Evolutionary conservation across 768 basidiomycete species (phyloP).

Genomic region (Amanita muscaria): DNA sequence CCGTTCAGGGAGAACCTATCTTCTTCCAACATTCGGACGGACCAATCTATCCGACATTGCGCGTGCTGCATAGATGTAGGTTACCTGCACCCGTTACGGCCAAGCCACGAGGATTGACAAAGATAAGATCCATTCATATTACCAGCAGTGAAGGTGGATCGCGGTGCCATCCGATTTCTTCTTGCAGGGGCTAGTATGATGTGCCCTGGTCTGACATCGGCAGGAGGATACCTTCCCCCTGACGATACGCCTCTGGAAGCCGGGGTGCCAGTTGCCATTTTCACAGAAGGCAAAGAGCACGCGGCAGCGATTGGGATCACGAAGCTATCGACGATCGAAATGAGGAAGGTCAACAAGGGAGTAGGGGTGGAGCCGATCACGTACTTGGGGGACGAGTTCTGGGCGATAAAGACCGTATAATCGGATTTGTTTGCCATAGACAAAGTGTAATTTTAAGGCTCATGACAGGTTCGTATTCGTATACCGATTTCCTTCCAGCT

Average conservation of each 20-base stretch:
- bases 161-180: slow-evolving; percentile 96
- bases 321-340: slow-evolving; percentile 81
- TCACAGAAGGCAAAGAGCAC: slow-evolving; percentile 94
- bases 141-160: slow-evolving; percentile 83
- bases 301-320: slow-evolving; percentile 82
- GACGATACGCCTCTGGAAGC: slow-evolving; percentile 56
- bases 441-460: background rate
- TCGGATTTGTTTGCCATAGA: slow-evolving; percentile 4
- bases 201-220: slow-evolving; percentile 93
- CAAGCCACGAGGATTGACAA: slow-evolving; percentile 7
- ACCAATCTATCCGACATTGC: slow-evolving; percentile 81
- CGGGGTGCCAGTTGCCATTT: slow-evolving; percentile 77
- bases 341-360: slow-evolving; percentile 82
- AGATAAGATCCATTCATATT: slow-evolving; percentile 80
- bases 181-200: slow-evolving; percentile 93
- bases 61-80: slow-evolving; percentile 87
- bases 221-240: slow-evolving; percentile 81
- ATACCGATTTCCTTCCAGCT: slow-evolving; percentile 44
- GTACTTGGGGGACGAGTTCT: slow-evolving; percentile 84
- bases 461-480: slow-evolving; percentile 27
- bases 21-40: slow-evolving; percentile 98
- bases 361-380: slow-evolving; percentile 83
- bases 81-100: slow-evolving; percentile 2
- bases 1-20: slow-evolving; percentile 77
- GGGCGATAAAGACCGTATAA: slow-evolving; percentile 61